Conservation (phyloP, 768 basidiomycete species). For the Zangia roseola region DNA sequence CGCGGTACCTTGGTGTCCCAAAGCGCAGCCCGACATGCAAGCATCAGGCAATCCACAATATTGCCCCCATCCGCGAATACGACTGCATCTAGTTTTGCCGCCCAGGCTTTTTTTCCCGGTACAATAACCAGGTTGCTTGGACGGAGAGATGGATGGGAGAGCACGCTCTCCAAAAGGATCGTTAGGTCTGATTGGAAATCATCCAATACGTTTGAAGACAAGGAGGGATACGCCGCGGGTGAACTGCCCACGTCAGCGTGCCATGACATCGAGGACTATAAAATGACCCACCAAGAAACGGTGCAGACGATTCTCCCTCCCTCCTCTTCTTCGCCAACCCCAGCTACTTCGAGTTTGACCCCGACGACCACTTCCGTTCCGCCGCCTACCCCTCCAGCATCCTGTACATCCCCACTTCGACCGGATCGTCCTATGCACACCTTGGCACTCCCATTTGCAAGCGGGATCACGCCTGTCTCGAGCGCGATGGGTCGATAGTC, state of each 20-base stretch:
- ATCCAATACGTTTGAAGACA: slow-evolving; percentile 62
- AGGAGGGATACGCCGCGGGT: slow-evolving; percentile 74
- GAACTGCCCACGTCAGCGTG: slow-evolving; percentile 52
- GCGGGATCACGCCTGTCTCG: slow-evolving; percentile 74
- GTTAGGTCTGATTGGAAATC: slow-evolving; percentile 77
- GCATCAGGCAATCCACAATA: slow-evolving; percentile 71
- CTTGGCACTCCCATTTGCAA: slow-evolving; percentile 83
- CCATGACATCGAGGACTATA: background rate
- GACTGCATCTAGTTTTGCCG: slow-evolving; percentile 71
- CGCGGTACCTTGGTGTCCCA: slow-evolving; percentile 80
- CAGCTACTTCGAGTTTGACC: slow-evolving; percentile 75
- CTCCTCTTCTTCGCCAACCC: slow-evolving; percentile 42
- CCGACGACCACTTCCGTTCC: slow-evolving; percentile 82
- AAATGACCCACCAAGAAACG: slow-evolving; percentile 70
- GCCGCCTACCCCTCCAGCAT: slow-evolving; percentile 70
- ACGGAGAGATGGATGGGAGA: slow-evolving; percentile 65
- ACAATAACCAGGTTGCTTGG: slow-evolving; percentile 65
- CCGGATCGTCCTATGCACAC: slow-evolving; percentile 67
- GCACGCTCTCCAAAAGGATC: slow-evolving; percentile 56
- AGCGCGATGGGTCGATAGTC: slow-evolving; percentile 71
- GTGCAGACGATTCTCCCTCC: slow-evolving; percentile 64
- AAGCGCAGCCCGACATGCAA: slow-evolving; percentile 75
- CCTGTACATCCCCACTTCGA: slow-evolving; percentile 70
- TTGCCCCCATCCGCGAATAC: slow-evolving; percentile 76
- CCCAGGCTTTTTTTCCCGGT: slow-evolving; percentile 66